These are phyloP conservation scores for Dendryphion nanum DNA, from an alignment of 2,329 filamentous ascomycete genomes.

Conservation along the genomic window DNA sequence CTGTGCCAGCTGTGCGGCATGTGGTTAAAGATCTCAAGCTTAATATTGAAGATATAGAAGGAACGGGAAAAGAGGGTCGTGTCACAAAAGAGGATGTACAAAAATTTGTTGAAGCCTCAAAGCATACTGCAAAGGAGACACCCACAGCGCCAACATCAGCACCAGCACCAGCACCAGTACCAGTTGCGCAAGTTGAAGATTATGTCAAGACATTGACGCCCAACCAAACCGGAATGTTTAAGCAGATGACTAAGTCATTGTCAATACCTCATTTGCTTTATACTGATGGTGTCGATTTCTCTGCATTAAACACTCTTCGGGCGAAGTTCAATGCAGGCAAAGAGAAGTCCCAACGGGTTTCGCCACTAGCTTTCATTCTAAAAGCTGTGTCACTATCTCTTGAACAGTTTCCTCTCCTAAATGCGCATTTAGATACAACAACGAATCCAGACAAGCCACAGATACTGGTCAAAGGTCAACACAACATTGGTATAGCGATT, in stretches of 20 bases:
- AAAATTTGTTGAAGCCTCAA: conserved; percentile 20
- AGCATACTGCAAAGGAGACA: conserved; percentile 20
- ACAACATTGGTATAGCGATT: conserved; percentile 96
- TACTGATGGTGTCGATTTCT: conserved; percentile 84
- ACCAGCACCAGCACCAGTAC: conserved; percentile 25
- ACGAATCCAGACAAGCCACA: conserved; percentile 64
- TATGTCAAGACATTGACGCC: conserved; percentile 68
- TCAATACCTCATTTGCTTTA: conserved; percentile 94
- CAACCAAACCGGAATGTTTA: conserved; percentile 93
- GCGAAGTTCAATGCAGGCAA: conserved; percentile 63
- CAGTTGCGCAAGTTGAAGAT: conserved; percentile 52
- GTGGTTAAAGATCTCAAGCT: conserved; percentile 77
- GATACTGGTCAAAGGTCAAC: conserved; percentile 74
- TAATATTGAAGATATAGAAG: conserved; percentile 73
- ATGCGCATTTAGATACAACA: conserved; percentile 72
- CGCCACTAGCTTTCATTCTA: conserved; percentile 90
- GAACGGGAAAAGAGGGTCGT: conserved; percentile 86
- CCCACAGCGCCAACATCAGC: conserved; percentile 31
- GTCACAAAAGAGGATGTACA: conserved; percentile 91
- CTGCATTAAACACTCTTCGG: conserved; percentile 69
- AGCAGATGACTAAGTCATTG: conserved; percentile 90
- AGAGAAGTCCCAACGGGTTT: conserved; percentile 57
- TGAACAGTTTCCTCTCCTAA: conserved; percentile 79
- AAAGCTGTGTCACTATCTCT: conserved; percentile 90
- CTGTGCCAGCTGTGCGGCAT: conserved; percentile 89